Evolutionary conservation across 208 protist genomes (phyloP).

Genomic region (Trichomonas vaginalis): DNA sequence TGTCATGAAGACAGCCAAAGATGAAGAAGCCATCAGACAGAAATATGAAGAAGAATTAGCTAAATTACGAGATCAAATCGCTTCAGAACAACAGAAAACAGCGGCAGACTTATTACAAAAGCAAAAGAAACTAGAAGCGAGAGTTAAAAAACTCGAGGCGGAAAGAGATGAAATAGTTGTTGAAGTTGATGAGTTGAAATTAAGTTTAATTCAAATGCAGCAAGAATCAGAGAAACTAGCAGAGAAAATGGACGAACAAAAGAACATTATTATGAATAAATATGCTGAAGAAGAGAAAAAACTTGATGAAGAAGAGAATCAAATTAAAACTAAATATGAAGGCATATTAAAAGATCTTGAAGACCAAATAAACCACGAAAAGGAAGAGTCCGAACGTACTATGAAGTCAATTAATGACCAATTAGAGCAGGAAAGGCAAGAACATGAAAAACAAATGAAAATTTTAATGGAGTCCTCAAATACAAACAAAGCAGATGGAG

Average conservation of each 20-base stretch:
- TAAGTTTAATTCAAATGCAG: background rate
- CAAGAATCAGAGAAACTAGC: background rate
- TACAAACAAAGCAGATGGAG: background rate
- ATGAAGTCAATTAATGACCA: background rate
- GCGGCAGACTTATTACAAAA: background rate
- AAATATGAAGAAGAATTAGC: background rate
- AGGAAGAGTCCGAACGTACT: background rate
- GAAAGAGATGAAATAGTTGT: background rate
- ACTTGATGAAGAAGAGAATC: background rate
- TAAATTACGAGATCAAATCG: background rate
- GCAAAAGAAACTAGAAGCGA: background rate
- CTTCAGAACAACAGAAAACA: background rate
- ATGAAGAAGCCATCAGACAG: background rate
- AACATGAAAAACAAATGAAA: background rate
- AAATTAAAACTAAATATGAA: background rate
- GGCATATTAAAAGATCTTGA: background rate
- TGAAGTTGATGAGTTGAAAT: background rate
- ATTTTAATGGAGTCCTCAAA: background rate
- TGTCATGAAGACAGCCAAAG: background rate
- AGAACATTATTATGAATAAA: background rate
- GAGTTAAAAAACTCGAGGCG: background rate
- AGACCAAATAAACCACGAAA: background rate
- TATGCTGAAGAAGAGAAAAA: background rate
- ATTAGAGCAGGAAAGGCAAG: background rate
- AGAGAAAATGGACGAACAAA: background rate